Evolutionary conservation across 2,329 filamentous ascomycete species (phyloP).

Genomic region (Ascochyta viciae-villosae): DNA sequence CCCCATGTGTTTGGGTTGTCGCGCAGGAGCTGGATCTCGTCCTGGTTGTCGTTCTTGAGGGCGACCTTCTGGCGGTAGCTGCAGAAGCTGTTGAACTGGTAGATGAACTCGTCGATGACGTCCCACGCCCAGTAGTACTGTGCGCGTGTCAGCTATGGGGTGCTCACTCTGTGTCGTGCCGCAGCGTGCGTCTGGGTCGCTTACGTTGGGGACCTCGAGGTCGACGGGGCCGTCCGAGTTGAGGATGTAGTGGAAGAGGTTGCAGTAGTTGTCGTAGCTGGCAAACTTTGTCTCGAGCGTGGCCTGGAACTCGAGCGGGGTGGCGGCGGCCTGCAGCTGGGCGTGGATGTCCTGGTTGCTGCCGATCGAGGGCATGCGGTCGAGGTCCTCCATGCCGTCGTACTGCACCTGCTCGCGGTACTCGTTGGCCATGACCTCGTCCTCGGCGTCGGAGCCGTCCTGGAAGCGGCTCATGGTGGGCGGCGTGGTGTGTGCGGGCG

Average conservation of each 20-base stretch:
- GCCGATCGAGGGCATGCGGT: constrained; percentile 67
- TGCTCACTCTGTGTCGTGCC: no score
- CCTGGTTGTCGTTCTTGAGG: constrained; percentile 81
- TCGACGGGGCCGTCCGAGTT: constrained; percentile 99
- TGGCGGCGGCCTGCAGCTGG: constrained; percentile 87
- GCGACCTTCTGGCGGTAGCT: constrained; percentile 94
- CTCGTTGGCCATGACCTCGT: constrained; percentile 91
- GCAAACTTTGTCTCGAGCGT: constrained; percentile 96
- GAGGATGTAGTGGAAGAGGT: constrained; percentile 97
- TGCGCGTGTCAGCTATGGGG: constrained; percentile 21
- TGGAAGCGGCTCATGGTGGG: constrained; percentile 41
- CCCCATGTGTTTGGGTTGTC: constrained; percentile 99
- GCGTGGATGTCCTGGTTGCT: constrained; percentile 92
- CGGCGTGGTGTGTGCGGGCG: constrained; percentile 11
- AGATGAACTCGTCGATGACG: constrained; percentile 99
- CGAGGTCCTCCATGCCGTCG: constrained; percentile 83
- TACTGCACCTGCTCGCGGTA: constrained; percentile 95
- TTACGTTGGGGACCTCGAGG: constrained; percentile 92
- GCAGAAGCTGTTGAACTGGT: constrained; percentile 99
- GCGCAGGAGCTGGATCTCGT: constrained; percentile 88
- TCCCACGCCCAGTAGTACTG: constrained; percentile 99
- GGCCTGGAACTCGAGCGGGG: constrained; percentile 94
- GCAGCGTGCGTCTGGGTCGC: constrained; percentile 46
- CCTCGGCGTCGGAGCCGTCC: constrained; percentile 81
- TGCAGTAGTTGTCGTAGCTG: constrained; percentile 99